Conservation (phyloP, 2,329 filamentous ascomycete species). For the Clarireedia monteithiana region DNA sequence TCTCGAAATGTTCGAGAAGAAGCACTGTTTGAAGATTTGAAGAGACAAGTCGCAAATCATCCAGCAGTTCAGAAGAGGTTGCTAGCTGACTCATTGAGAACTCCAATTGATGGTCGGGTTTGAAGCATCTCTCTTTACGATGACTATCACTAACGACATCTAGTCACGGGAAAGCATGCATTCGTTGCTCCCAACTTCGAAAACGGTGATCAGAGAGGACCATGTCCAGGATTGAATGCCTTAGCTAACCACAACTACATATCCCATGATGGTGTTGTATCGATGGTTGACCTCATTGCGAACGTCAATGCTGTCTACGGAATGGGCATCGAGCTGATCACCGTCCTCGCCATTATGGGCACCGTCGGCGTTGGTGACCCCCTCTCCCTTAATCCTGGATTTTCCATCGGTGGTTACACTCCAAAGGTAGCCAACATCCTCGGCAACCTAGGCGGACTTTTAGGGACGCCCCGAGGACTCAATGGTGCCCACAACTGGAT, state of each 20-base stretch:
- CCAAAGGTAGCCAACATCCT: slow-evolving; percentile 12
- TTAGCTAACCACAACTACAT: slow-evolving; percentile 36
- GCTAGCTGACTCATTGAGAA: background rate
- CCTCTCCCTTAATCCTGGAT: background rate
- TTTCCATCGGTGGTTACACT: background rate
- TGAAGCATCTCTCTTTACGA: too few relatives aligned
- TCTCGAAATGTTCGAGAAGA: background rate
- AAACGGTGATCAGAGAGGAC: slow-evolving; percentile 12
- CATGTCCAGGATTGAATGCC: slow-evolving; percentile 34
- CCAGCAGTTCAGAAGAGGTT: background rate
- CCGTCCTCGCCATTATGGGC: background rate
- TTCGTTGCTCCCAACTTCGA: slow-evolving; percentile 18
- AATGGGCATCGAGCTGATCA: slow-evolving; percentile 1
- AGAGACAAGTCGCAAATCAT: background rate
- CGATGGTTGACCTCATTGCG: slow-evolving; percentile 26
- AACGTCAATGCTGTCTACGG: slow-evolving; percentile 15
- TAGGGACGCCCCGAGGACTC: slow-evolving; percentile 37
- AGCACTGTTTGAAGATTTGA: background rate
- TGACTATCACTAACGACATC: too few relatives aligned
- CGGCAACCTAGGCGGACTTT: slow-evolving; percentile 13
- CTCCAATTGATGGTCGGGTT: background rate
- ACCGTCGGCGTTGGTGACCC: background rate
- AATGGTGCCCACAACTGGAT: slow-evolving; percentile 43
- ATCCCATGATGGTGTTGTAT: slow-evolving; percentile 28
- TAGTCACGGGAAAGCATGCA: slow-evolving; percentile 7